phyloP scores from a whole-genome alignment of 805 yeast species.

The Dipodascopsis tothii region DNA sequence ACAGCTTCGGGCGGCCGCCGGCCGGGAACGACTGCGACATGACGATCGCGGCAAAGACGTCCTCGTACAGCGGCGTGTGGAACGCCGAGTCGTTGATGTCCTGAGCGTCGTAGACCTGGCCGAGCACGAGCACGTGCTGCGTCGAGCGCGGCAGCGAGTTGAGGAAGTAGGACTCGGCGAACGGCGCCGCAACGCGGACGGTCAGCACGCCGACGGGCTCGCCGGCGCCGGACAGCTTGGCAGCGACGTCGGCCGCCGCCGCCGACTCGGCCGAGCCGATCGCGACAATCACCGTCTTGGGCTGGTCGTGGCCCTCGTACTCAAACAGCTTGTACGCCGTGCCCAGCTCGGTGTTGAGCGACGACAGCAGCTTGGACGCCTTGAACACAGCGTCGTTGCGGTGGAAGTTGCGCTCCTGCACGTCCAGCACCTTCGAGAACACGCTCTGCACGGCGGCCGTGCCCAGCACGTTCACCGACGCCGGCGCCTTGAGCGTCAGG shows the following conservation, averaged over 20 bases:
- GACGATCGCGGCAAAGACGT: conserved; percentile 65
- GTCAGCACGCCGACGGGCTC: conserved; percentile 56
- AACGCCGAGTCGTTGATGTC: conserved; percentile 30
- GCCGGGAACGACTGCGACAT: conserved; percentile 28
- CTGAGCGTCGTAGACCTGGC: conserved; percentile 41
- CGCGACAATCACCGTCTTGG: conserved; percentile 73
- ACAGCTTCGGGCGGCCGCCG: conserved; percentile 21
- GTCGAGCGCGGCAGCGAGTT: conserved; percentile 47
- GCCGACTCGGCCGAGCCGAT: conserved; percentile 66
- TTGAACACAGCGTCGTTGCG: conserved; percentile 16
- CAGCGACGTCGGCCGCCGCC: conserved; percentile 43
- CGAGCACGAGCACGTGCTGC: conserved; percentile 51
- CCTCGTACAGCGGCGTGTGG: conserved; percentile 52
- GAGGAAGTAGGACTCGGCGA: conserved; percentile 55
- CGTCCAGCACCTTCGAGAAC: conserved; percentile 15
- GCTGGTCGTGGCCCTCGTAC: conserved; percentile 54
- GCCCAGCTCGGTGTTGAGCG: conserved; percentile 49
- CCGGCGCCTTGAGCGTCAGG: conserved; percentile 49
- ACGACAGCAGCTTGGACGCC: conserved; percentile 32
- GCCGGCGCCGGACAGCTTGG: conserved; percentile 31
- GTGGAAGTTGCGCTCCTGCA: conserved; percentile 8
- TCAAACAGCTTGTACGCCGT: conserved; percentile 55
- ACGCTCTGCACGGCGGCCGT: conserved; percentile 29
- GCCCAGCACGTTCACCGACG: conserved; percentile 30
- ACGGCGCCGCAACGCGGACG: conserved; percentile 74